phyloP scores from a whole-genome alignment of 2,329 filamentous ascomycete genomes.

The Alternaria sp. region DNA sequence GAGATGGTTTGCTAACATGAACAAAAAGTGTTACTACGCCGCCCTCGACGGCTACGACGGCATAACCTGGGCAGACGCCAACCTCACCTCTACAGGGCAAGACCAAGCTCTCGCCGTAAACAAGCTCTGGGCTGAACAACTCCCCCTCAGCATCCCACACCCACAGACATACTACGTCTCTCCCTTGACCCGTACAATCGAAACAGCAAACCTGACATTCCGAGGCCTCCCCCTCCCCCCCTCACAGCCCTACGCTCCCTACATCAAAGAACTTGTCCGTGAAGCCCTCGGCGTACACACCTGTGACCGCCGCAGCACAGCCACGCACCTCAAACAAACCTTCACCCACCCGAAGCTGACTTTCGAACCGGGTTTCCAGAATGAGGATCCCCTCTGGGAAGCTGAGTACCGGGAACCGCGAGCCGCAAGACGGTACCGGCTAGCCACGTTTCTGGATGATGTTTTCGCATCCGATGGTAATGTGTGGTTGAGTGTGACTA shows the following conservation, averaged over 20 bases:
- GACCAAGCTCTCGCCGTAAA: constrained; percentile 66
- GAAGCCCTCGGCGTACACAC: constrained; percentile 74
- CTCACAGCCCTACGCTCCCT: constrained; percentile 62
- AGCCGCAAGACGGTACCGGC: constrained; percentile 34
- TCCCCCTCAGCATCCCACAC: constrained; percentile 63
- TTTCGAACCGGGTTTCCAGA: constrained; percentile 68
- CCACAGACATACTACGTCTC: constrained; percentile 71
- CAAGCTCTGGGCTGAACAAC: constrained; percentile 64
- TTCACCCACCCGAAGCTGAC: constrained; percentile 58
- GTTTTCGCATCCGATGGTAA: constrained; percentile 60
- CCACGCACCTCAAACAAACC: constrained; percentile 58
- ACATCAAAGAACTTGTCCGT: constrained; percentile 70
- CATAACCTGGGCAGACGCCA: constrained; percentile 68
- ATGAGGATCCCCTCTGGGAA: constrained; percentile 64
- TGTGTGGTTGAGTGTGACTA: constrained; percentile 63
- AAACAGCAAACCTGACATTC: constrained; percentile 71
- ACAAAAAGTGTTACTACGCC: constrained; percentile 67
- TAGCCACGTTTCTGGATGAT: constrained; percentile 58
- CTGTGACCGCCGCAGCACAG: constrained; percentile 68
- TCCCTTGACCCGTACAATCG: constrained; percentile 69
- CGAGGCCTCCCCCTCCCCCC: constrained; percentile 60
- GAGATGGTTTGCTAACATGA: neutral
- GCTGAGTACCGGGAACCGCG: constrained; percentile 47
- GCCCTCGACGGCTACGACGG: constrained; percentile 70
- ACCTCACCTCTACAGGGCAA: constrained; percentile 67